Evolutionary conservation across 2,329 filamentous ascomycete genomes (phyloP), one percentile per base, ranked within the genome.

Genomic region (Penicillium sumatraense): DNA sequence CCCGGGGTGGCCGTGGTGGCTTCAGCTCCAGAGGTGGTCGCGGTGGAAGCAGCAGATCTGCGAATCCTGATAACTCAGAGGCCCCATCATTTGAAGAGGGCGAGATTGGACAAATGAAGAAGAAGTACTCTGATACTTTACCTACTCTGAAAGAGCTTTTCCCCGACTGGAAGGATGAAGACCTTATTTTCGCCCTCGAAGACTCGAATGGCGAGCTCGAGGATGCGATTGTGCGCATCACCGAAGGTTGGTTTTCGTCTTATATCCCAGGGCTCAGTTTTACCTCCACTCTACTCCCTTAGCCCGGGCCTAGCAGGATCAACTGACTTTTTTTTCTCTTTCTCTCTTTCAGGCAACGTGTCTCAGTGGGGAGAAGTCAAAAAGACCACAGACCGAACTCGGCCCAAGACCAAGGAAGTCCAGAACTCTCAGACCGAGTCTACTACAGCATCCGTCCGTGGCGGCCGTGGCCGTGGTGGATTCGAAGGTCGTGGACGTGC

Each of bases 151-250:
- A 91, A 80, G 93, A 96, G 75, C 88, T 98, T 80, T 97, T 96
- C 80, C 87, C 91, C 57, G 89, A 92, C 76, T 98, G 93, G 95
- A 93, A 92, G 67, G 91, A 96, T 71, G 91, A 93, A 75, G 93
- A 98, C 75, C 86, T 98, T 61, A 86, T 98, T 62, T 95, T 95
- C 74, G 93, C 93, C 59, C 83, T 99, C 57, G 87, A 96, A 76
- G 95, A 99, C 81, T 77, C 77, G 44, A 73, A 80, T 56, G 79
- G 79, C 59, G 77, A 80, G 60, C 71, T 80, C 33, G 75, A 79
- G 61, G 72, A 72, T 57, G 78, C 78, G 60, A 78, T 80, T 72
- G 78, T 80, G 65, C 77, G 78, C 67, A 81, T 81, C 54, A 79
- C 77, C 62, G 78, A 80, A 75, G 79, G 79, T 81, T 44, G 14